These are phyloP conservation scores for Xylariaceae sp. DNA, from an alignment of 2,329 filamentous ascomycete genomes.

Conservation along the genomic window DNA sequence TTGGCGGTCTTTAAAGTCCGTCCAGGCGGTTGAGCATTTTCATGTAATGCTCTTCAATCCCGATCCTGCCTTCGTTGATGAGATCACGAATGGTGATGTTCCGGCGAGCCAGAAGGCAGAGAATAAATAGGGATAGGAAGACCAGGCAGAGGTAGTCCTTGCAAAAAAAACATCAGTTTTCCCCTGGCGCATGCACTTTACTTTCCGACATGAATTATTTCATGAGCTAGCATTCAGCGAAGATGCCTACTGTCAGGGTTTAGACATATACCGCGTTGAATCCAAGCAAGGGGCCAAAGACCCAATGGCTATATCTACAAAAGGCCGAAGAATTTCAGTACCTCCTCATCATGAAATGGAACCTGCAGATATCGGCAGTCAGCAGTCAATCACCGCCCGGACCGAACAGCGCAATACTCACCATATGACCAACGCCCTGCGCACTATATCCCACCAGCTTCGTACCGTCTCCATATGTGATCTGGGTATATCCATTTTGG, in stretches of 20 bases:
- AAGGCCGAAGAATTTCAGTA: no score
- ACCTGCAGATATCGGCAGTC: no score
- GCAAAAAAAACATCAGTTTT: not conserved
- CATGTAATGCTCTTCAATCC: conserved; percentile 87
- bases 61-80: conserved; percentile 61
- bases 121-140: not conserved
- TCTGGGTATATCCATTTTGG: conserved; percentile 3
- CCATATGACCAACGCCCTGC: no score
- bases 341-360: no score
- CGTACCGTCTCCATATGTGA: conserved; percentile 8
- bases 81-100: conserved; percentile 71
- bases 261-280: no score
- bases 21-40: conserved; percentile 87
- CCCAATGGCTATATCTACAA: no score
- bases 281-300: no score
- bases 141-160: not conserved
- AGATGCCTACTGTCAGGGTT: no score
- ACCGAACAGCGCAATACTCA: no score
- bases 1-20: conserved; percentile 78
- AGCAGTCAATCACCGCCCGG: no score
- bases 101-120: conserved; percentile 31
- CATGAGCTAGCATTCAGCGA: no score
- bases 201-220: no score
- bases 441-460: conserved; percentile 7
- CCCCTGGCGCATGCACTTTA: conserved; percentile 6